Percentiles rank a stretch among this genome's conserved stretches.
These are phyloP conservation scores for Petunia hybrid DNA, from an alignment of 305 asterid genomes.

Conservation along the genomic window DNA sequence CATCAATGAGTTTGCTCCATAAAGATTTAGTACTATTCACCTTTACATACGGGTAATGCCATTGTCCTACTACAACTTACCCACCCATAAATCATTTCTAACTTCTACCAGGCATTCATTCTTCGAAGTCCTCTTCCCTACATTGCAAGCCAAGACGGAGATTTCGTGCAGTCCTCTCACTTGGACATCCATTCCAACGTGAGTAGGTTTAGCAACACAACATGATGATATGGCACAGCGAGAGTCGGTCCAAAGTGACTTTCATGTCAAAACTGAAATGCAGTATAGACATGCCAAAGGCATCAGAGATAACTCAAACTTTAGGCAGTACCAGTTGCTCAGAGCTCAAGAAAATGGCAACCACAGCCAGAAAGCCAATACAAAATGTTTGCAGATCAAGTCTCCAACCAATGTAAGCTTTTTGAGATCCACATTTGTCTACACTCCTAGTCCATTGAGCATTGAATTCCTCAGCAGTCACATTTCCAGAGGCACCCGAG, in stretches of 20 bases:
- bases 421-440: not conserved
- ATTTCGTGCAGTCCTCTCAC: not conserved
- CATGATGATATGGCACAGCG: not conserved
- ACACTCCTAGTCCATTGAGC: not conserved
- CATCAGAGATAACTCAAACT: not conserved
- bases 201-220: not conserved
- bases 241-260: not conserved
- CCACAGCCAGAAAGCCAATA: not conserved
- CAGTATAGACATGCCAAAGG: constrained; percentile 1
- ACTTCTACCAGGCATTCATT: not conserved
- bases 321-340: not conserved
- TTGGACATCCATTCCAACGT: not conserved
- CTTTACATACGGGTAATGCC: not conserved
- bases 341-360: not conserved
- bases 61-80: not conserved
- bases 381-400: not conserved
- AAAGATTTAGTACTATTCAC: not conserved
- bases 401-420: not conserved
- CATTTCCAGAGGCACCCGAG: not conserved
- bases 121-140: not conserved
- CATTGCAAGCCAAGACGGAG: not conserved
- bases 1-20: not conserved
- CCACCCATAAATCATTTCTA: not conserved
- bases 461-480: not conserved
- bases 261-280: not conserved